Conservation (phyloP, 208 protist species). For the Acanthamoeba castellanii region DNA sequence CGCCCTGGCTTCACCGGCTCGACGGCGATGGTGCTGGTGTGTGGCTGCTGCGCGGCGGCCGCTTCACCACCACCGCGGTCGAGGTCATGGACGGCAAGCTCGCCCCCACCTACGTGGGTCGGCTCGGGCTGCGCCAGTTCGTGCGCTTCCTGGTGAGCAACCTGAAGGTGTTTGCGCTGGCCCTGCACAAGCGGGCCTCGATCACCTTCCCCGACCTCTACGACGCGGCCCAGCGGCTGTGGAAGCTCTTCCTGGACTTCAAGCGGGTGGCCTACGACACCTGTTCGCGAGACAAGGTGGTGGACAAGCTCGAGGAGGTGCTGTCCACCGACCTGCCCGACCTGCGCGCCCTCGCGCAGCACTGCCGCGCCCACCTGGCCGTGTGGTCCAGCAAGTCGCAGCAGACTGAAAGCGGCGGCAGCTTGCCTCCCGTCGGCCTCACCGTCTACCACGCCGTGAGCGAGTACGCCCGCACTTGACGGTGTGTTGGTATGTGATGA, state of each 20-base stretch:
- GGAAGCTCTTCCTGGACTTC: slow-evolving; percentile 7
- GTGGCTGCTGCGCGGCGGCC: not conserved
- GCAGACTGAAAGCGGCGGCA: not conserved
- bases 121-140: not conserved
- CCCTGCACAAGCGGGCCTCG: not conserved
- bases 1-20: not conserved
- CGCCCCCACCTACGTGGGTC: not conserved
- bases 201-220: slow-evolving; percentile 5
- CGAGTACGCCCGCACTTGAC: not conserved
- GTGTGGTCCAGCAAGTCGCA: not conserved
- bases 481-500: not conserved
- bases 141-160: slow-evolving; percentile 6
- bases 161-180: not conserved
- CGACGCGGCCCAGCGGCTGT: not conserved
- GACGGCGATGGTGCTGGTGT: not conserved
- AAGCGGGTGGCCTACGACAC: not conserved
- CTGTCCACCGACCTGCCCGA: not conserved
- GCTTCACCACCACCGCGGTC: not conserved
- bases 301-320: slow-evolving; percentile 1
- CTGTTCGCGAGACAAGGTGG: not conserved
- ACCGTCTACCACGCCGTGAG: not conserved
- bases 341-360: not conserved
- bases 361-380: not conserved
- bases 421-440: not conserved
- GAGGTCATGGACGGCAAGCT: not conserved